phyloP scores from a whole-genome alignment of 2,329 filamentous ascomycete genomes.

The Amauroascus verrucosus region DNA sequence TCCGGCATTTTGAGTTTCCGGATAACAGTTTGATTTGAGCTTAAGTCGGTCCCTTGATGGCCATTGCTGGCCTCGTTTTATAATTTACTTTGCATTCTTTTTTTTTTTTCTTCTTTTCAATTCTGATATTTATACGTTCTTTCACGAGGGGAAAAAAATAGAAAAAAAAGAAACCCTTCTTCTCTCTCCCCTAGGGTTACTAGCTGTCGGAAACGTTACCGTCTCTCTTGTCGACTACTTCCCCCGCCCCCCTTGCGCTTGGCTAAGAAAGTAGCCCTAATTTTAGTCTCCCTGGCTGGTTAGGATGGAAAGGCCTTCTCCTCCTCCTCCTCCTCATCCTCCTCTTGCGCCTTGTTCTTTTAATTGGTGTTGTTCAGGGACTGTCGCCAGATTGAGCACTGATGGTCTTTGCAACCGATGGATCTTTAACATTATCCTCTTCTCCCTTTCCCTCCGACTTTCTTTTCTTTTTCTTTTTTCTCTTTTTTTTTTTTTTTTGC shows the following conservation, averaged over 20 bases:
- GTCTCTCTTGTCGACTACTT: not conserved
- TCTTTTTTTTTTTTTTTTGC: too few species aligned
- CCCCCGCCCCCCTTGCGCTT: not conserved
- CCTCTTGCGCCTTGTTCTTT: not conserved
- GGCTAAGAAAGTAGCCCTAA: not conserved
- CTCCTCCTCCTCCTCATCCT: too few species aligned
- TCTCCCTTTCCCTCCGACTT: too few species aligned
- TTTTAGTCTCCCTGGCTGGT: not conserved
- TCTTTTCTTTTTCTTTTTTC: too few species aligned
- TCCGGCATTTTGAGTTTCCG: not conserved
- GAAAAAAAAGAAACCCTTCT: not conserved
- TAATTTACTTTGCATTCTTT: not conserved
- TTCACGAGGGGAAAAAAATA: too few species aligned
- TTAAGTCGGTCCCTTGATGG: constrained; percentile 1
- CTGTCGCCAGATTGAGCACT: not conserved
- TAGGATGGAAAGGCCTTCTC: constrained; percentile 2
- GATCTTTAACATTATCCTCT: not conserved
- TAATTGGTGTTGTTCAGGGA: constrained; percentile 1
- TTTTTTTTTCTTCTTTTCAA: not conserved
- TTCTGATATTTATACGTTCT: not conserved
- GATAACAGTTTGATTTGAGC: constrained; percentile 1
- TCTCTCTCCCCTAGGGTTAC: not conserved
- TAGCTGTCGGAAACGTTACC: constrained; percentile 5
- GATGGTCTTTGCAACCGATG: not conserved
- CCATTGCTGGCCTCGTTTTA: constrained; percentile 9